Evolutionary conservation across 1,284 basidiomycete species (phyloP).

Genomic region (Melampsora occidentalis): DNA sequence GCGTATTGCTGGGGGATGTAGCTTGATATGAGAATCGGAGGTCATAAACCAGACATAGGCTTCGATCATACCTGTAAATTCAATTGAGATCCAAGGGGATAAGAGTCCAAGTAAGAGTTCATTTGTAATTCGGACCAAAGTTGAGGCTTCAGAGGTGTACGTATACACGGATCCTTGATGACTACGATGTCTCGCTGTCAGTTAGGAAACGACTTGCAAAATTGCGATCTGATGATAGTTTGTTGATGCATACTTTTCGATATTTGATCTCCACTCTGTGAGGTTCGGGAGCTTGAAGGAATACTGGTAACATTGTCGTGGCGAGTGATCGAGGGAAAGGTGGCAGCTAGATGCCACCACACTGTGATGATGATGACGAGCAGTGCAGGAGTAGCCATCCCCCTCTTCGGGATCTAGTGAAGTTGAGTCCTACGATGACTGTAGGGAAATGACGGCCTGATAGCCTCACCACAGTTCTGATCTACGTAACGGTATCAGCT

Average conservation of each 20-base stretch:
- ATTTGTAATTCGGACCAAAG: slow-evolving; percentile 33
- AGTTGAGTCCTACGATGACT: too few species aligned
- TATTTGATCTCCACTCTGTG: not conserved
- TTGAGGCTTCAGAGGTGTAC: slow-evolving; percentile 14
- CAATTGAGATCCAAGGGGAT: slow-evolving; percentile 19
- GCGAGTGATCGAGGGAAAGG: not conserved
- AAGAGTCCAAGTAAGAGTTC: slow-evolving; percentile 38
- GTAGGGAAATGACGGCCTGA: too few species aligned
- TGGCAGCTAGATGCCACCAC: too few species aligned
- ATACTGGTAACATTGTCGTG: not conserved
- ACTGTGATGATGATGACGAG: too few species aligned
- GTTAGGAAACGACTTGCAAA: not conserved
- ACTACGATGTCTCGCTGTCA: slow-evolving; percentile 1
- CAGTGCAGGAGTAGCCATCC: too few species aligned
- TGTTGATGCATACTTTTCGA: not conserved
- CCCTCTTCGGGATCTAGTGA: too few species aligned
- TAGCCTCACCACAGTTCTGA: too few species aligned
- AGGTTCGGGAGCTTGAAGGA: not conserved
- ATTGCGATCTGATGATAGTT: not conserved
- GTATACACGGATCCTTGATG: slow-evolving; percentile 15
- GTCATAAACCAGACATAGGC: too few species aligned
- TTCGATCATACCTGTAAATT: slow-evolving; percentile 24
- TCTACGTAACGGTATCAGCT: too few species aligned
- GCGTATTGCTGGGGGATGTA: slow-evolving; percentile 25
- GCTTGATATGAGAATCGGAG: too few species aligned